Conservation (phyloP, 441 rosid genomes). For the Pelargonium australe region DNA sequence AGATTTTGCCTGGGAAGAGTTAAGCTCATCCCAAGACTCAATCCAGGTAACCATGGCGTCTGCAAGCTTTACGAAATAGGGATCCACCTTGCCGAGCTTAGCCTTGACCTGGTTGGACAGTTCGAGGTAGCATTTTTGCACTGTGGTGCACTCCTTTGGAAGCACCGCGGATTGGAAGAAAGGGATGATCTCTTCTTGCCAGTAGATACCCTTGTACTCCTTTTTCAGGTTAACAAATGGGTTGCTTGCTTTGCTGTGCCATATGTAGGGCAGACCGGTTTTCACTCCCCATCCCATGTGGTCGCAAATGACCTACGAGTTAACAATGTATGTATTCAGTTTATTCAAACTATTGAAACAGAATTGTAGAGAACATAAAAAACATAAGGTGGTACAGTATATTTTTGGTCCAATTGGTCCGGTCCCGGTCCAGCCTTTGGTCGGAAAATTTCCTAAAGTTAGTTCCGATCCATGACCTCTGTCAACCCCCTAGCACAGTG, state of each 20-base stretch:
- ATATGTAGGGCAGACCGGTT: constrained; percentile 90
- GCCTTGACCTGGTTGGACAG: constrained; percentile 74
- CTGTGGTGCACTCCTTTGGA: constrained; percentile 72
- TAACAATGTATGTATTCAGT: background rate
- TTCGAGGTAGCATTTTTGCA: constrained; percentile 85
- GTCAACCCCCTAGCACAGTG: too few species aligned
- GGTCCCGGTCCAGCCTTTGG: too few species aligned
- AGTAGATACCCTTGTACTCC: constrained; percentile 30
- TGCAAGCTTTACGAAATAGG: constrained; percentile 80
- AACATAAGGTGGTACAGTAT: too few species aligned
- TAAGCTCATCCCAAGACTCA: constrained; percentile 92
- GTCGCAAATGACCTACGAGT: constrained; percentile 70
- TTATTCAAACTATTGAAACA: background rate
- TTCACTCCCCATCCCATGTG: constrained; percentile 85
- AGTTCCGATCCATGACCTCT: too few species aligned
- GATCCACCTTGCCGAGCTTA: constrained; percentile 69
- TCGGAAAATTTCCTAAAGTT: too few species aligned
- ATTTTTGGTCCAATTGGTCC: too few species aligned
- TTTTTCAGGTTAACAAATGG: constrained; percentile 48
- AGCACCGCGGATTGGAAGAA: constrained; percentile 72
- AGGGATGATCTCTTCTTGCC: constrained; percentile 99
- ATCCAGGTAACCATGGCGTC: constrained; percentile 98
- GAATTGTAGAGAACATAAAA: constrained; percentile 14
- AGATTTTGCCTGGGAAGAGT: constrained; percentile 28
- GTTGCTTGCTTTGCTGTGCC: constrained; percentile 95